Conservation (phyloP, 2,329 filamentous ascomycete species). For the Cephalotrichum gorgonifer region DNA sequence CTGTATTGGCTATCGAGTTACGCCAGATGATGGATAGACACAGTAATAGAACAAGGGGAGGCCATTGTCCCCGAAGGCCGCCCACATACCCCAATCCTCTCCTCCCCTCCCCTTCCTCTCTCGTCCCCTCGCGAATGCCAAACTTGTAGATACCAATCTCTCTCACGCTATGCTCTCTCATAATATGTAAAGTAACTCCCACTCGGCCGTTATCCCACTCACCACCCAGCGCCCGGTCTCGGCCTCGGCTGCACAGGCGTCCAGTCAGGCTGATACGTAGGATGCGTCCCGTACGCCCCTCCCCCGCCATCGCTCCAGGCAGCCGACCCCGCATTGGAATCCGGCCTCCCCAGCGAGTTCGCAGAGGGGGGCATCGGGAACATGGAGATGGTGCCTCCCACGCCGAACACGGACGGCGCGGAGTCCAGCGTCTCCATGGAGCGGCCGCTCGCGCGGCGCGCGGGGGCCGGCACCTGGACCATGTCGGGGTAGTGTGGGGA, state of each 20-base stretch:
- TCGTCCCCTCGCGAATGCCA: no score
- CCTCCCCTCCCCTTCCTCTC: no score
- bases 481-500: background rate
- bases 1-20: no score
- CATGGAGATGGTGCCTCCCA: background rate
- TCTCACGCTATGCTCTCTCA: no score
- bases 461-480: background rate
- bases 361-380: background rate
- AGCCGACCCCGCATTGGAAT: background rate
- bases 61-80: no score
- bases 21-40: no score
- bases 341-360: background rate
- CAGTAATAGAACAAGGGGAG: no score
- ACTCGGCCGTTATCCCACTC: no score
- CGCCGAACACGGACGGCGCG: background rate
- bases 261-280: slow-evolving; percentile 19
- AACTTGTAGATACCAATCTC: no score
- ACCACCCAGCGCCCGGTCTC: no score
- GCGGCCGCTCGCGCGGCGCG: background rate
- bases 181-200: no score
- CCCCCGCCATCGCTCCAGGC: background rate
- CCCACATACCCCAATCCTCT: no score
- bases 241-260: background rate
- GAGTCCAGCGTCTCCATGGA: background rate
- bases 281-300: background rate